phyloP scores from a whole-genome alignment of 2,329 filamentous ascomycete genomes.

The Sporothrix protearum region DNA sequence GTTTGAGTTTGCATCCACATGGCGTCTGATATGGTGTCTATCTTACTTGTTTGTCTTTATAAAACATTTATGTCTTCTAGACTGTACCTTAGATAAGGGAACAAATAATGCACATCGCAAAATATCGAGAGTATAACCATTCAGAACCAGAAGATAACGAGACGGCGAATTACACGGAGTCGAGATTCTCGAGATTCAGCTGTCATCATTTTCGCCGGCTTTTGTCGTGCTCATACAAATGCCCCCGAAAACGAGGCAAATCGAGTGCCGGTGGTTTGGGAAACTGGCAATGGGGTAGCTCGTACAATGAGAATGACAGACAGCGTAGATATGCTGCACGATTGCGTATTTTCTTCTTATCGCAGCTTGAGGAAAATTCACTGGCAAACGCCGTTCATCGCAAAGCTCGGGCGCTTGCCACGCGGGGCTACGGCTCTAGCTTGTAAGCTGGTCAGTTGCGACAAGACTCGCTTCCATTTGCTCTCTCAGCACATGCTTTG shows the following conservation, averaged over 20 bases:
- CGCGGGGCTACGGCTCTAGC: background rate
- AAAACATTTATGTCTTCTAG: too few species aligned
- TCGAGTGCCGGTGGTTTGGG: background rate
- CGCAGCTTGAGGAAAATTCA: background rate
- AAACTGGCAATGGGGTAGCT: background rate
- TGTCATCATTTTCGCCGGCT: background rate
- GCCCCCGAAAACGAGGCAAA: background rate
- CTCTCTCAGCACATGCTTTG: background rate
- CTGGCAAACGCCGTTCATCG: conserved; percentile 20
- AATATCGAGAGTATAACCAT: background rate
- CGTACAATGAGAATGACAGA: background rate
- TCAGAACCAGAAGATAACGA: background rate
- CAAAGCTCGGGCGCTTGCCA: background rate
- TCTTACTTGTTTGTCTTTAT: background rate
- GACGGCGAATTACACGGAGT: conserved; percentile 9
- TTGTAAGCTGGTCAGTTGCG: background rate
- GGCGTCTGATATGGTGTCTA: background rate
- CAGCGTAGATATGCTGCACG: background rate
- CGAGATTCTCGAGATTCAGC: background rate
- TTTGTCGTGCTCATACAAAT: background rate
- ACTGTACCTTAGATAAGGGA: background rate
- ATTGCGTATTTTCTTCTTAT: background rate
- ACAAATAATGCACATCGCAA: background rate
- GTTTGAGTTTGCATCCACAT: background rate
- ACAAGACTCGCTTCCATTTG: background rate